These are phyloP conservation scores for Scedosporium apiospermum DNA, from an alignment of 2,329 filamentous ascomycete genomes.

Conservation along the genomic window DNA sequence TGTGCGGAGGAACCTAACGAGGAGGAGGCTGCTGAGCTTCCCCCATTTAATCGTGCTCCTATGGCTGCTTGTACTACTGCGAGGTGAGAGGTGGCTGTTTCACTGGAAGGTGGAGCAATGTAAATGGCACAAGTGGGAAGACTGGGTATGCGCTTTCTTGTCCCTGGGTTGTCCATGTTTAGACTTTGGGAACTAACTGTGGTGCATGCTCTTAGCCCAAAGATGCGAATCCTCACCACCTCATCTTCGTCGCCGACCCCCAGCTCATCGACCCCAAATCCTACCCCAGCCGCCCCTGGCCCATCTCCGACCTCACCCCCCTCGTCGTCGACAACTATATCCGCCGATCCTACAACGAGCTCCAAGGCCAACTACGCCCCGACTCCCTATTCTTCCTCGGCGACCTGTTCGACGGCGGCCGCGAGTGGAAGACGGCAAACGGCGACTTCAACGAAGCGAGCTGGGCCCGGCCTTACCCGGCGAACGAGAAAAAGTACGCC, in stretches of 20 bases:
- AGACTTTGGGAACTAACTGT: not conserved
- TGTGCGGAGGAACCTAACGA: conserved; percentile 35
- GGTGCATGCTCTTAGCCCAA: conserved; percentile 46
- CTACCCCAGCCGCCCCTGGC: conserved; percentile 71
- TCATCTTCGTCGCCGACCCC: conserved; percentile 80
- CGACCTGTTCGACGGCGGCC: conserved; percentile 89
- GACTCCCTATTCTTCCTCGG: conserved; percentile 87
- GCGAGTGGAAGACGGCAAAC: conserved; percentile 77
- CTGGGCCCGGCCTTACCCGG: conserved; percentile 44
- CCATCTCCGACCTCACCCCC: conserved; percentile 42
- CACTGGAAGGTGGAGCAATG: conserved; percentile 60
- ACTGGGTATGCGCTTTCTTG: conserved; percentile 57
- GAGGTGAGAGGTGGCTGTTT: conserved; percentile 78
- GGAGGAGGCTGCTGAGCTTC: conserved; percentile 47
- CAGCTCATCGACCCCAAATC: conserved; percentile 90
- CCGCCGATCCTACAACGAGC: conserved; percentile 66
- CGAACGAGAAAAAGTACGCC: conserved; percentile 42
- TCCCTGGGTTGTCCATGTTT: not conserved
- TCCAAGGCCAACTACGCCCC: conserved; percentile 68
- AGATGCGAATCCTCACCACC: conserved; percentile 69
- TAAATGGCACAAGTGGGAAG: conserved; percentile 81
- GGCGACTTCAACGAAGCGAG: conserved; percentile 50
- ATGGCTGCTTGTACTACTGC: conserved; percentile 72
- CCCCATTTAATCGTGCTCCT: conserved; percentile 58
- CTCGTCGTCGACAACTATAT: conserved; percentile 82